Conservation (phyloP, 805 yeast species). For the Saturnispora silvae region DNA sequence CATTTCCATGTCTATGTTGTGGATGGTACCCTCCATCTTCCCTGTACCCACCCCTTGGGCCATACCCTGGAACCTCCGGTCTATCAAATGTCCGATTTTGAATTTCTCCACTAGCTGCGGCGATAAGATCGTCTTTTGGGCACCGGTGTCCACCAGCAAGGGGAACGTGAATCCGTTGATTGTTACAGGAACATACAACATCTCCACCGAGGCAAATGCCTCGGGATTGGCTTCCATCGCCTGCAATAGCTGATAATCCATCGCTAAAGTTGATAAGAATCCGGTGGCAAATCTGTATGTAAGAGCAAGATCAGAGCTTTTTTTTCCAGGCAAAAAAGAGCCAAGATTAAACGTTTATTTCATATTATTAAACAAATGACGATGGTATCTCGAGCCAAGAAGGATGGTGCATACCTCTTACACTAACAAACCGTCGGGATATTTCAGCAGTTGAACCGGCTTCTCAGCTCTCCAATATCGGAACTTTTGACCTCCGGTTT, state of each 20-base stretch:
- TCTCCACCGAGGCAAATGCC: slow-evolving; percentile 67
- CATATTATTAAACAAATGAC: too few species aligned
- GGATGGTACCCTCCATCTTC: slow-evolving; percentile 72
- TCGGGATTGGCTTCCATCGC: slow-evolving; percentile 91
- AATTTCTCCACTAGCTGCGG: slow-evolving; percentile 66
- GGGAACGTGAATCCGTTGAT: slow-evolving; percentile 74
- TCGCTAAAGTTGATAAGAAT: slow-evolving; percentile 34
- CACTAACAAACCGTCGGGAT: too few species aligned
- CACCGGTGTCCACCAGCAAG: slow-evolving; percentile 96
- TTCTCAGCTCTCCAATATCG: too few species aligned
- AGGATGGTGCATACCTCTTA: too few species aligned
- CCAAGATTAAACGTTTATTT: too few species aligned
- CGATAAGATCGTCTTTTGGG: slow-evolving; percentile 79
- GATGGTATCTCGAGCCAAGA: too few species aligned
- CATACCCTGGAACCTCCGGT: slow-evolving; percentile 66
- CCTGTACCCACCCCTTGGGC: slow-evolving; percentile 88
- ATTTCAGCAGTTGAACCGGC: too few species aligned
- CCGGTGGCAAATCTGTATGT: not conserved
- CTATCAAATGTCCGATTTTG: slow-evolving; percentile 63
- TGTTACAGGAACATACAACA: slow-evolving; percentile 71
- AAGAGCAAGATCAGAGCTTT: too few species aligned
- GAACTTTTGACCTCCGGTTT: too few species aligned
- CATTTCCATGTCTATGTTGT: slow-evolving; percentile 75
- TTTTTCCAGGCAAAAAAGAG: too few species aligned
- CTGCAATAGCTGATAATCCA: slow-evolving; percentile 66